phyloP scores from a whole-genome alignment of 2,329 filamentous ascomycete species.

The Metarhizium humberi region DNA sequence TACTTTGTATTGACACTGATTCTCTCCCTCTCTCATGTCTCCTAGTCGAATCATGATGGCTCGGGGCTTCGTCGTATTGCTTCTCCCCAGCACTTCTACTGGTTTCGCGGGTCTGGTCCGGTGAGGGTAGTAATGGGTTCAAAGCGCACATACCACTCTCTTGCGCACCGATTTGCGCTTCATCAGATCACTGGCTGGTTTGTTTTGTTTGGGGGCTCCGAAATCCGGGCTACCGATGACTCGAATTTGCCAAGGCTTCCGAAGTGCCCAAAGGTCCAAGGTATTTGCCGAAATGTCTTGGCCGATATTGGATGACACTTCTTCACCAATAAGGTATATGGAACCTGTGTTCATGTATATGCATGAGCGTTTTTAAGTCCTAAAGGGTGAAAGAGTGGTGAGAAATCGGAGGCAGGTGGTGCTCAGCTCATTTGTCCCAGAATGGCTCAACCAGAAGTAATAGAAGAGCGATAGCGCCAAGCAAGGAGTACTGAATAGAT shows the following conservation, averaged over 20 bases:
- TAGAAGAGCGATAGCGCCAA: too few species aligned
- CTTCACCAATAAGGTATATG: too few species aligned
- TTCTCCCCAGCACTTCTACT: background rate
- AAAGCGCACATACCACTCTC: background rate
- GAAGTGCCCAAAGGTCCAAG: background rate
- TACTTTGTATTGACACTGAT: background rate
- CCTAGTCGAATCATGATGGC: background rate
- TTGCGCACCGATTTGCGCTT: background rate
- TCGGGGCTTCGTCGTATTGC: background rate
- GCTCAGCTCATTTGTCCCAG: too few species aligned
- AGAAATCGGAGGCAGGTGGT: too few species aligned
- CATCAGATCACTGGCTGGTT: background rate
- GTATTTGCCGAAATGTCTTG: background rate
- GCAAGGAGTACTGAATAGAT: too few species aligned
- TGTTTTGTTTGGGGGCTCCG: background rate
- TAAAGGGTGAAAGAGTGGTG: too few species aligned
- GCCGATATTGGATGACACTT: background rate
- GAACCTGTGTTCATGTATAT: too few species aligned
- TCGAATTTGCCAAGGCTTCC: background rate
- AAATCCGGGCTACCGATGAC: background rate
- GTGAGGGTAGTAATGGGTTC: background rate
- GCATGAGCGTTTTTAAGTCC: too few species aligned
- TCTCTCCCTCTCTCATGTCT: background rate
- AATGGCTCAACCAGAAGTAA: too few species aligned
- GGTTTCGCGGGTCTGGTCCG: background rate